Evolutionary conservation across 768 basidiomycete genomes (phyloP).

Genomic region (Omphalotus guepiniiformis): DNA sequence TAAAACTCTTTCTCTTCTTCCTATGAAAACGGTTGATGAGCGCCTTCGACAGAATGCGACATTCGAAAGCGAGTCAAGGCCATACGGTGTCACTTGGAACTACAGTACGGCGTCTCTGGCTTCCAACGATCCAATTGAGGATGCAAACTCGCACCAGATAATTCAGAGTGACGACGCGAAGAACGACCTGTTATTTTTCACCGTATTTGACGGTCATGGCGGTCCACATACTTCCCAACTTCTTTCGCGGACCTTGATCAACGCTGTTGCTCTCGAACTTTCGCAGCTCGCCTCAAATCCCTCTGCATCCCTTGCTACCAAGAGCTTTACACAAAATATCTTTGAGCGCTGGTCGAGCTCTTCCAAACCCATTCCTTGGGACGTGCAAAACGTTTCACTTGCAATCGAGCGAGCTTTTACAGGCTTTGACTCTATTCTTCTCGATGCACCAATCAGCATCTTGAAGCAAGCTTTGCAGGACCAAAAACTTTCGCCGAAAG

Average conservation of each 20-base stretch:
- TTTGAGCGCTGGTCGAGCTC: constrained; percentile 13
- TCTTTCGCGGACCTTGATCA: constrained; percentile 80
- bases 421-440: constrained; percentile 80
- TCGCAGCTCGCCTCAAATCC: constrained; percentile 43
- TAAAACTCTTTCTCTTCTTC: constrained; percentile 50
- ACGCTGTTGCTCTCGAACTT: constrained; percentile 77
- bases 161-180: constrained; percentile 61
- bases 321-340: background rate
- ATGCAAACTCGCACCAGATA: constrained; percentile 71
- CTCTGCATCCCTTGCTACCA: constrained; percentile 22
- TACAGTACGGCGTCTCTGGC: constrained; percentile 76
- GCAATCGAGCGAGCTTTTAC: constrained; percentile 78
- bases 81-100: constrained; percentile 61
- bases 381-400: constrained; percentile 35
- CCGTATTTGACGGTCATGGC: constrained; percentile 89
- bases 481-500: constrained; percentile 31
- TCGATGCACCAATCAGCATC: constrained; percentile 71
- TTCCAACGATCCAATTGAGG: constrained; percentile 91
- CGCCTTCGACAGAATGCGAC: constrained; percentile 55
- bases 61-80: constrained; percentile 40
- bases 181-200: constrained; percentile 79
- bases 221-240: constrained; percentile 82
- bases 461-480: constrained; percentile 35
- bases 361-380: constrained; percentile 18
- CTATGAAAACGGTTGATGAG: constrained; percentile 50